Conservation (phyloP, 2,329 filamentous ascomycete species). For the Xylariaceae sp. region DNA sequence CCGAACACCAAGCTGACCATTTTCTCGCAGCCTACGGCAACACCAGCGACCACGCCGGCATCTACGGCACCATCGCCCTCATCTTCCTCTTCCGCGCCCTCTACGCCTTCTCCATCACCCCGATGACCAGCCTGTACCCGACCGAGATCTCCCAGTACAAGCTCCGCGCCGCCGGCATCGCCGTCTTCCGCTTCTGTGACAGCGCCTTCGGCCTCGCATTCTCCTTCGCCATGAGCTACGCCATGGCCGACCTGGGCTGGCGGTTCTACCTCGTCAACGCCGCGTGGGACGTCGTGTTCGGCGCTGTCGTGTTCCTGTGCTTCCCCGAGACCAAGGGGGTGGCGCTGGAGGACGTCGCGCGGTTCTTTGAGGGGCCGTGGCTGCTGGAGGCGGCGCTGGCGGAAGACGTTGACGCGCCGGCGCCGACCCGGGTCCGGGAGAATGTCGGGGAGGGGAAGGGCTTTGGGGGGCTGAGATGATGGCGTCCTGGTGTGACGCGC, state of each 20-base stretch:
- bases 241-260: not conserved
- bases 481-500: too few species aligned
- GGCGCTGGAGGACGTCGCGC: not conserved
- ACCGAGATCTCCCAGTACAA: not conserved
- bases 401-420: too few species aligned
- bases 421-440: too few species aligned
- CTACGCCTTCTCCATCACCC: not conserved
- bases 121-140: not conserved
- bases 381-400: not conserved
- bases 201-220: not conserved
- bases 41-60: slow-evolving; percentile 14
- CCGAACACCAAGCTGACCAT: too few species aligned
- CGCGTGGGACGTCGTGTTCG: not conserved
- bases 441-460: slow-evolving; percentile 7
- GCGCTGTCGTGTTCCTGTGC: not conserved
- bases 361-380: not conserved
- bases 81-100: slow-evolving; percentile 1
- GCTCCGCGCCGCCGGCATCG: not conserved
- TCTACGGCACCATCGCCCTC: slow-evolving; percentile 22
- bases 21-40: not conserved
- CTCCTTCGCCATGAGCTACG: not conserved
- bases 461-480: slow-evolving; percentile 3
- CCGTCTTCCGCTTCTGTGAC: not conserved
- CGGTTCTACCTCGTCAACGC: not conserved
- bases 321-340: not conserved